A percentile compares a stretch with the other conserved stretches of the same genome.
phyloP scores from a whole-genome alignment of 768 basidiomycete genomes.

The Mycena capillaripes region DNA sequence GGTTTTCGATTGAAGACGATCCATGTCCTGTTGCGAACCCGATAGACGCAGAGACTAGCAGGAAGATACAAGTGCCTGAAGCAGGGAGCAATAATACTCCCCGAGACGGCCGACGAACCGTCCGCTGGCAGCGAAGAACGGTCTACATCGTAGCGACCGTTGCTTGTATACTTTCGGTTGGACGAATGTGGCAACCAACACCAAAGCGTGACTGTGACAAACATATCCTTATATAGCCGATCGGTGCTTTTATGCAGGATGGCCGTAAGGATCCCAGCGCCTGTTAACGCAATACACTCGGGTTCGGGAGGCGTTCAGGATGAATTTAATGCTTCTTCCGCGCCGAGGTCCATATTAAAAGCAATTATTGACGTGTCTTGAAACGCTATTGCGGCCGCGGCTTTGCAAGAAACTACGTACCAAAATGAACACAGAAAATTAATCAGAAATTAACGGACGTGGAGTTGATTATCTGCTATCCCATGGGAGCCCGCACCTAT shows the following conservation, averaged over 20 bases:
- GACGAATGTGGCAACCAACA: conserved; percentile 22
- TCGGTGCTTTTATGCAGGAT: not conserved
- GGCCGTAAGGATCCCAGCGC: not conserved
- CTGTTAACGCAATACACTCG: not conserved
- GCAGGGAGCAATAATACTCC: not conserved
- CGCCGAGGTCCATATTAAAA: conserved; percentile 11
- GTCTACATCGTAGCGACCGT: conserved; percentile 26
- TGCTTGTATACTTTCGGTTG: conserved; percentile 17
- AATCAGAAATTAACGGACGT: conserved; percentile 20
- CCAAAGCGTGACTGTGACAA: conserved; percentile 18
- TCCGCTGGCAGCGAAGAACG: conserved; percentile 15
- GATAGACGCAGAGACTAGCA: not conserved
- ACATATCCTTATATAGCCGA: conserved; percentile 29
- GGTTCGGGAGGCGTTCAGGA: too few relatives aligned
- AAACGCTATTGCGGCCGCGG: not conserved
- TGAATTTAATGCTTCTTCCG: conserved; percentile 11
- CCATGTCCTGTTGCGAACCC: not conserved
- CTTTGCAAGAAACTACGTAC: not conserved
- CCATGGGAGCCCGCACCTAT: not conserved
- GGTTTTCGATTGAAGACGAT: not conserved
- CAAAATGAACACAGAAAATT: conserved; percentile 6
- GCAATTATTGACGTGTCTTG: not conserved
- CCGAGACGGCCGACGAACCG: conserved; percentile 23
- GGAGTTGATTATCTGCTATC: conserved; percentile 22
- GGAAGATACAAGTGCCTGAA: not conserved